These are phyloP conservation scores for Cicer chorassanicum DNA, from an alignment of 306 rosid genomes.

Conservation along the genomic window DNA sequence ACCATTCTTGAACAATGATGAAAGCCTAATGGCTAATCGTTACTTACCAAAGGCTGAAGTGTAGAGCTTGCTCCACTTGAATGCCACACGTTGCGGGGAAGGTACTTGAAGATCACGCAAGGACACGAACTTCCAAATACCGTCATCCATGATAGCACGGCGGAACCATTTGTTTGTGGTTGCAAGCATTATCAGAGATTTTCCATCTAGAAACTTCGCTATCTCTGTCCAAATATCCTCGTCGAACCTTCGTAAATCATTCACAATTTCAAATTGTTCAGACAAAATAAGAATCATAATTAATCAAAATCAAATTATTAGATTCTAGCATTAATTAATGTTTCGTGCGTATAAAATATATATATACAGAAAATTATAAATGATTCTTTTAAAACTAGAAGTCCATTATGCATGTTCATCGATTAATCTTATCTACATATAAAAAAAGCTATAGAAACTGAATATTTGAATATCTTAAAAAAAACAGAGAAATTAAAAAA, in stretches of 20 bases:
- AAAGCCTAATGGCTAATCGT: conserved; percentile 31
- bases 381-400: neutral
- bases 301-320: neutral
- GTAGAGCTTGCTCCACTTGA: conserved; percentile 77
- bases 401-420: neutral
- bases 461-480: conserved; percentile 3
- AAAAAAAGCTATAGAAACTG: neutral
- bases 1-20: neutral
- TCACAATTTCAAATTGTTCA: conserved; percentile 21
- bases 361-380: neutral
- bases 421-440: neutral
- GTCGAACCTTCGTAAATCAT: conserved; percentile 65
- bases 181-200: conserved; percentile 82
- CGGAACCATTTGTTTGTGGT: conserved; percentile 82
- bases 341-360: neutral
- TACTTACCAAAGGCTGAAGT: conserved; percentile 72
- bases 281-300: conserved; percentile 23
- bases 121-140: conserved; percentile 78
- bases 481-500: conserved; percentile 7
- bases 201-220: conserved; percentile 79
- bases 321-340: neutral
- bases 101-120: conserved; percentile 91
- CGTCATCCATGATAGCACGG: conserved; percentile 69
- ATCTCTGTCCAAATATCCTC: conserved; percentile 94
- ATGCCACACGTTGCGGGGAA: conserved; percentile 62